A percentile compares a stretch with the other conserved stretches of the same genome.
phyloP scores from a whole-genome alignment of 1,139 yeast genomes.

The Nadsonia commutata region DNA sequence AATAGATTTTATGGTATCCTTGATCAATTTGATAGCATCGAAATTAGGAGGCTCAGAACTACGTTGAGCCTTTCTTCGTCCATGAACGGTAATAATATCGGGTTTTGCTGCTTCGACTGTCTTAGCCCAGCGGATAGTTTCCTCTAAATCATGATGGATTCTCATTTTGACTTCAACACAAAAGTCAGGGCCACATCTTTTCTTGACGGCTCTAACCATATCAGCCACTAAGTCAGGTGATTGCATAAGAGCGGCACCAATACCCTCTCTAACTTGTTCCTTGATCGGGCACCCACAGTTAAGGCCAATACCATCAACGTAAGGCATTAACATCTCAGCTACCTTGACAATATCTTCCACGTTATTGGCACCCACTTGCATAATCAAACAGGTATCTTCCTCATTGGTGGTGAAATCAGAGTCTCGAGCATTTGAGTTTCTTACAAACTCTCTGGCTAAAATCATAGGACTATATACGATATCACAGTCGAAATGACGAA shows the following conservation, averaged over 20 bases:
- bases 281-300: slow-evolving; percentile 97
- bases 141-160: slow-evolving; percentile 59
- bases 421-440: slow-evolving; percentile 65
- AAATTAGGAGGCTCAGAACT: slow-evolving; percentile 71
- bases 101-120: slow-evolving; percentile 77
- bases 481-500: slow-evolving; percentile 62
- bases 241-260: slow-evolving; percentile 89
- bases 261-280: slow-evolving; percentile 90
- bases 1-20: slow-evolving; percentile 37
- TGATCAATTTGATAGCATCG: slow-evolving; percentile 62
- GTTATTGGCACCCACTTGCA: slow-evolving; percentile 86
- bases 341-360: slow-evolving; percentile 71
- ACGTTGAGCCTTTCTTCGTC: slow-evolving; percentile 73
- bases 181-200: slow-evolving; percentile 49
- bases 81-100: slow-evolving; percentile 88
- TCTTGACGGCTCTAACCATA: slow-evolving; percentile 75
- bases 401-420: slow-evolving; percentile 75
- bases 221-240: slow-evolving; percentile 67
- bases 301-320: slow-evolving; percentile 84
- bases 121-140: slow-evolving; percentile 60
- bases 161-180: slow-evolving; percentile 85
- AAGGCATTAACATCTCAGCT: slow-evolving; percentile 79
- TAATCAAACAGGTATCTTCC: slow-evolving; percentile 56
- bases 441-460: slow-evolving; percentile 82
- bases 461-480: slow-evolving; percentile 95